phyloP scores from a whole-genome alignment of 306 rosid genomes.

The Quillaja saponaria region DNA sequence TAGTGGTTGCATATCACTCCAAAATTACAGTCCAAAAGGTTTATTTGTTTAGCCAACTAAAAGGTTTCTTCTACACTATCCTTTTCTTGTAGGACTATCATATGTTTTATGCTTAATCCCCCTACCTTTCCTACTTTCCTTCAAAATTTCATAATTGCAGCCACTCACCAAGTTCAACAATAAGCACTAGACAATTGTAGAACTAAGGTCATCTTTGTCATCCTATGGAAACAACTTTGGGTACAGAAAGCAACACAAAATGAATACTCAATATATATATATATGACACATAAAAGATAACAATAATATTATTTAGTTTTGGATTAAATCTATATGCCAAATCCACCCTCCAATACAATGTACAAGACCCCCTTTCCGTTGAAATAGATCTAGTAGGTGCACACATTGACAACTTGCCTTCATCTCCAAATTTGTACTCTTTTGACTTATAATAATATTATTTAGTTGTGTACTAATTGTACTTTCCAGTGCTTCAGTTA shows the following conservation, averaged over 20 bases:
- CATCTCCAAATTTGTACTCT: slow-evolving; percentile 8
- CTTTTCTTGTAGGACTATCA: background rate
- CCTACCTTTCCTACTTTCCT: background rate
- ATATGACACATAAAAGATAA: no score
- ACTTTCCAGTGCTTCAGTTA: slow-evolving; percentile 13
- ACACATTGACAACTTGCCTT: background rate
- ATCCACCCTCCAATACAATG: background rate
- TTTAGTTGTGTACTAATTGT: background rate
- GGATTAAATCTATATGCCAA: background rate
- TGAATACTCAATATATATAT: background rate
- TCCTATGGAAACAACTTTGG: background rate
- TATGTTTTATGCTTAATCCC: background rate
- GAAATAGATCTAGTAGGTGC: background rate
- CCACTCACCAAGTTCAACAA: slow-evolving; percentile 23
- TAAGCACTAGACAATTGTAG: background rate
- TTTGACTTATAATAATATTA: background rate
- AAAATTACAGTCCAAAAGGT: slow-evolving; percentile 21
- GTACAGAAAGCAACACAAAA: background rate
- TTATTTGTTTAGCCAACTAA: no score
- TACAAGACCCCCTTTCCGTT: background rate
- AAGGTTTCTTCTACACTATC: slow-evolving; percentile 3
- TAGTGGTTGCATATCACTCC: slow-evolving; percentile 38
- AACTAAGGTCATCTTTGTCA: slow-evolving; percentile 12
- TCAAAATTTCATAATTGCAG: slow-evolving; percentile 14
- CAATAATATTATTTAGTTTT: background rate